Evolutionary conservation across 2,329 filamentous ascomycete genomes (phyloP).

Genomic region (Colletotrichum sp.): DNA sequence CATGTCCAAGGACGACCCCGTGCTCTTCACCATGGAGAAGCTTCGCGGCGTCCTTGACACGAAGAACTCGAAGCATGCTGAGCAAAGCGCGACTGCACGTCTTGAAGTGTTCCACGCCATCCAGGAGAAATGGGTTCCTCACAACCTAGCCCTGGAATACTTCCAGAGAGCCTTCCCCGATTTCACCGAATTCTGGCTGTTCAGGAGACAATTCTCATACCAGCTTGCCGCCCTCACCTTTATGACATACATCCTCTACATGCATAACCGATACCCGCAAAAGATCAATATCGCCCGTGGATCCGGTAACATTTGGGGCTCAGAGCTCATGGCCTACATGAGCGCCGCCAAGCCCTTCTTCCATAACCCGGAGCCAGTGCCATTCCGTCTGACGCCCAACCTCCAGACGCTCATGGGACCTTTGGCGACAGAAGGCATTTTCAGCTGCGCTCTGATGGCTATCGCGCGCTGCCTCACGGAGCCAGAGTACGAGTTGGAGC

Average conservation of each 20-base stretch:
- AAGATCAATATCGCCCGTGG: slow-evolving; percentile 91
- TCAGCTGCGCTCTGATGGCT: slow-evolving; percentile 93
- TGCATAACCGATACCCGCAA: slow-evolving; percentile 93
- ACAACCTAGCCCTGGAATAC: slow-evolving; percentile 82
- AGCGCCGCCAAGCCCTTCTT: slow-evolving; percentile 85
- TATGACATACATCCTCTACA: slow-evolving; percentile 98
- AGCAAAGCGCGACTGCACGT: slow-evolving; percentile 74
- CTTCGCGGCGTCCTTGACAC: slow-evolving; percentile 77
- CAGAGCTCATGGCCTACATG: slow-evolving; percentile 92
- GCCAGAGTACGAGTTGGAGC: slow-evolving; percentile 88
- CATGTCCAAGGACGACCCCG: slow-evolving; percentile 92
- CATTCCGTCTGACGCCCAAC: slow-evolving; percentile 96
- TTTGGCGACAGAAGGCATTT: slow-evolving; percentile 94
- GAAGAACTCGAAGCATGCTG: slow-evolving; percentile 67
- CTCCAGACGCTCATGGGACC: slow-evolving; percentile 96
- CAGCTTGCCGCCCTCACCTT: slow-evolving; percentile 95
- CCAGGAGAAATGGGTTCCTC: slow-evolving; percentile 90
- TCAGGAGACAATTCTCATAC: slow-evolving; percentile 96
- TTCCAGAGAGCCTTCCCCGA: slow-evolving; percentile 88
- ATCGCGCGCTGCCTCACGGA: slow-evolving; percentile 94
- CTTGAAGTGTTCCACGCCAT: slow-evolving; percentile 95
- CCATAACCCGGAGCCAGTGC: slow-evolving; percentile 93
- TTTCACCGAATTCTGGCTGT: slow-evolving; percentile 96
- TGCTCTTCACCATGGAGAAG: slow-evolving; percentile 95
- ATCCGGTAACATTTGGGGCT: slow-evolving; percentile 94